phyloP scores from a whole-genome alignment of 352 stramenopile genomes.

The Globisporangium cystogenes region DNA sequence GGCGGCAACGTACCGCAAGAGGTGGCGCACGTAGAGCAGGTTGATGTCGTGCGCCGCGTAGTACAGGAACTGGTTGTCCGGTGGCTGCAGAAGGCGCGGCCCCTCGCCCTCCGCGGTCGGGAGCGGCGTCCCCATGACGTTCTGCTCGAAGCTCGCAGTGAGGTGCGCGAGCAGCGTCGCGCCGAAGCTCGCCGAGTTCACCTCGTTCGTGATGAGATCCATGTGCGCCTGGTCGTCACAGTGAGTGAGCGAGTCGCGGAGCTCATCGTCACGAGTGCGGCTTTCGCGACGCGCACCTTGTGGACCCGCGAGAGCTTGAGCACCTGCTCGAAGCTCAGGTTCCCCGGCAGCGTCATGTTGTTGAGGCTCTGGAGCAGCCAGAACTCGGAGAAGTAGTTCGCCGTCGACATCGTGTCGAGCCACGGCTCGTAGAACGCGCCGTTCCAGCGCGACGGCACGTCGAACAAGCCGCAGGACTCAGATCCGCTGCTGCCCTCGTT shows the following conservation, averaged over 20 bases:
- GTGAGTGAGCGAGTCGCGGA: background rate
- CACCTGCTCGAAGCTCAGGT: conserved; percentile 58
- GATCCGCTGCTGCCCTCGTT: background rate
- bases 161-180: conserved; percentile 70
- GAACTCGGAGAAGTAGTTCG: conserved; percentile 77
- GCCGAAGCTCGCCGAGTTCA: conserved; percentile 73
- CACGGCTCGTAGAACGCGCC: conserved; percentile 72
- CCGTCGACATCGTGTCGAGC: conserved; percentile 61
- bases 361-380: conserved; percentile 69
- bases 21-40: conserved; percentile 65
- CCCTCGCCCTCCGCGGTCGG: conserved; percentile 38
- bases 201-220: conserved; percentile 74
- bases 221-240: conserved; percentile 44
- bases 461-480: conserved; percentile 46
- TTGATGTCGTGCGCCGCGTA: conserved; percentile 83
- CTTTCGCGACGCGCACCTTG: conserved; percentile 20
- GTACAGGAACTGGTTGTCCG: conserved; percentile 57
- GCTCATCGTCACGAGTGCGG: background rate
- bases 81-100: conserved; percentile 38
- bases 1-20: conserved; percentile 37
- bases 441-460: conserved; percentile 55
- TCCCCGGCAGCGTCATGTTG: conserved; percentile 66
- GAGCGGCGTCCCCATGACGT: conserved; percentile 29
- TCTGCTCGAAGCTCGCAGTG: conserved; percentile 73
- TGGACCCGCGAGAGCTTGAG: conserved; percentile 50